A percentile compares a stretch with the other conserved stretches of the same genome.
Conservation (phyloP, 352 stramenopile genomes). For the Chrysophaeum taylorii region DNA sequence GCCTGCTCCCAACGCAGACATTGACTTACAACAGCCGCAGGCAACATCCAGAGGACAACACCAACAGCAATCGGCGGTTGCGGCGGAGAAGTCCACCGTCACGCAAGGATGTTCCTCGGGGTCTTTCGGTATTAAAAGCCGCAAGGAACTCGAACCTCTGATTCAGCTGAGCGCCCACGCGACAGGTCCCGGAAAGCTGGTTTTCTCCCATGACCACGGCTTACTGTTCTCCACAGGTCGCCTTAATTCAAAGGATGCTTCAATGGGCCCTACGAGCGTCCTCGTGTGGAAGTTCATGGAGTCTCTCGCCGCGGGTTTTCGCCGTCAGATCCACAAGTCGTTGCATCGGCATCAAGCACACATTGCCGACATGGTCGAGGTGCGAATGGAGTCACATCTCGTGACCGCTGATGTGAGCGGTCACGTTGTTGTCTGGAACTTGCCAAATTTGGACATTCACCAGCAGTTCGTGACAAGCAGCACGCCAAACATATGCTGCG, state of each 20-base stretch:
- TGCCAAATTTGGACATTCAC: background rate
- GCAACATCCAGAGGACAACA: no score
- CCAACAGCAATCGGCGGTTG: no score
- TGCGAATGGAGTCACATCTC: background rate
- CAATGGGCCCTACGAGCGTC: background rate
- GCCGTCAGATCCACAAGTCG: background rate
- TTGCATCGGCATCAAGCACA: background rate
- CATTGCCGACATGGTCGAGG: background rate
- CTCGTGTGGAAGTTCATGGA: background rate
- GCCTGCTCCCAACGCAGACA: no score
- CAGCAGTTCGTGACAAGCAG: no score
- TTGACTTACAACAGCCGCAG: no score
- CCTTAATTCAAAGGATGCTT: background rate
- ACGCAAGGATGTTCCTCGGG: background rate
- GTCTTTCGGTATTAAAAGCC: background rate
- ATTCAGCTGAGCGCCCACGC: background rate
- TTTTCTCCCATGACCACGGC: background rate
- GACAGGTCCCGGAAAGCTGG: background rate
- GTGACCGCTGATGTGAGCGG: background rate
- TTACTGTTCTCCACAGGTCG: conserved; percentile 1
- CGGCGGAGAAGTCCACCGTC: no score
- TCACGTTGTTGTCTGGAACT: background rate
- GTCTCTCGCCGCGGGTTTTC: background rate
- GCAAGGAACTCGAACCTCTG: background rate
- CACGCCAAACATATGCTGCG: no score